Base-by-base conservation (phyloP, 345 rosid species). In the Raphanus raphanistrum region DNA sequence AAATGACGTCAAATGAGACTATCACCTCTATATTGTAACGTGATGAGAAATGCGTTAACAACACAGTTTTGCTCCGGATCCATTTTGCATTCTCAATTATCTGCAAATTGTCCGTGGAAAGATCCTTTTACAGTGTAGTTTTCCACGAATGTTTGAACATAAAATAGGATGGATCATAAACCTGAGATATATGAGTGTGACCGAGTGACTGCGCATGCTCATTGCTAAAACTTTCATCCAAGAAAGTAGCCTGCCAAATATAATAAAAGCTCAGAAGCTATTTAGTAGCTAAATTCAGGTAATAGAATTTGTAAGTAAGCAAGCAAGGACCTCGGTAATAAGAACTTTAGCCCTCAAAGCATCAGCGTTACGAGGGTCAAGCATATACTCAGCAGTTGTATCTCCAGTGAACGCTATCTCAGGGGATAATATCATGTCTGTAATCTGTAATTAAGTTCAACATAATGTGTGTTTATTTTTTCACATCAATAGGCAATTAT, bases 341-440 rank as follows among this genome's bases (percentile, higher is more conserved):
- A 94, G 96, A 82, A 90, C 75, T 84, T 92, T 94, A 28, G 98
- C 98, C 66, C 97, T 89, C 84, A 94, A 84, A 1, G 98, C 98
- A 85, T 94, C 98, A 59, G 98, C 89, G 68, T 87, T 94, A 32
- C 90, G 90, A 52, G 98, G 98, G 83, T 94, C 92, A 45, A 92
- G 90, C 97, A 94, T 94, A 85, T 89, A 94, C 52, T 92, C 97
- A 63, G 97, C 78, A 29, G 95, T 94, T 62, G 98, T 94, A 80
- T 94, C 97, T 71, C 98, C 98, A 8, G 98, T 92, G 76, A 92
- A 92, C 10, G 97, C 97, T 64, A 94, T 89, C 86, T 94, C 97
- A 21, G 98, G 97, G 60, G 95, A 89, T 75, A 94, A 77, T 62
- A 94, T 75, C n/a, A 80, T 85, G 58, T 94, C 92, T 21, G 97